These are phyloP conservation scores for Chaetomium strumarium DNA, from an alignment of 2,329 filamentous ascomycete species.

Conservation along the genomic window DNA sequence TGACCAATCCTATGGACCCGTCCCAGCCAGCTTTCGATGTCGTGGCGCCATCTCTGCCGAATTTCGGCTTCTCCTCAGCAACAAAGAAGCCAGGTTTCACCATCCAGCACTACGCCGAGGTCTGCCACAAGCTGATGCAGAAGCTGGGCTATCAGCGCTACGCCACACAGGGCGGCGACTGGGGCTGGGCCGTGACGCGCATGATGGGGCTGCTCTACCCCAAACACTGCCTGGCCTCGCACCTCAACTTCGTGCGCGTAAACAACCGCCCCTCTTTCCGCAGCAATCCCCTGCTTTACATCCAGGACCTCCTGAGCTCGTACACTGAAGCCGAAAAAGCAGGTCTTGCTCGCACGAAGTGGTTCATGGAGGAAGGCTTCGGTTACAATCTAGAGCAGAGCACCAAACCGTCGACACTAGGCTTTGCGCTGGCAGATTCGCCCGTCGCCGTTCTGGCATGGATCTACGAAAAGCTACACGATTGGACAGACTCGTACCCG, in stretches of 20 bases:
- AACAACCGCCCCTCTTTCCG: background rate
- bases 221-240: background rate
- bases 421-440: background rate
- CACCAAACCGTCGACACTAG: background rate
- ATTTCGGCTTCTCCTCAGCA: background rate
- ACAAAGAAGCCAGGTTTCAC: background rate
- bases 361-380: background rate
- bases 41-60: background rate
- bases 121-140: background rate
- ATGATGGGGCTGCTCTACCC: background rate
- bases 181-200: background rate
- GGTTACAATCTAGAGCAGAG: background rate
- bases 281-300: background rate
- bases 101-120: background rate
- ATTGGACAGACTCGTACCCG: background rate
- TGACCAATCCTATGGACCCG: background rate
- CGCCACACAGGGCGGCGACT: constrained; percentile 1
- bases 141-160: background rate
- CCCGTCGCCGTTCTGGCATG: background rate
- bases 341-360: background rate
- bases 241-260: background rate
- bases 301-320: background rate
- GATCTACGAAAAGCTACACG: background rate
- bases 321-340: background rate
- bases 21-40: background rate